Conservation (phyloP, 2,329 filamentous ascomycete species). For the Fusarium foetens region DNA sequence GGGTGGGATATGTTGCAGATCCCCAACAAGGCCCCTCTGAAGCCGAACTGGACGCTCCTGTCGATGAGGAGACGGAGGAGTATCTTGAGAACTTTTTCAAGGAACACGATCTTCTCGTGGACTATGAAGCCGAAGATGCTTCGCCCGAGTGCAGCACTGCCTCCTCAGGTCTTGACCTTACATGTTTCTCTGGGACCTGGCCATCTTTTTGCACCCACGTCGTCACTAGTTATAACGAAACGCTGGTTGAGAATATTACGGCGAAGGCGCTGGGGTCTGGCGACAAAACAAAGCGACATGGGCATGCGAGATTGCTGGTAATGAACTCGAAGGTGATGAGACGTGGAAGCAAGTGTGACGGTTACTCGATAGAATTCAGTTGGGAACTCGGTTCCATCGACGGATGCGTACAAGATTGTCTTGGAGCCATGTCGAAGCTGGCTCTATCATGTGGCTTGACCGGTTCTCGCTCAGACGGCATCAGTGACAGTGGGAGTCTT, state of each 20-base stretch:
- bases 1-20: neutral
- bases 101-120: neutral
- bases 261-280: neutral
- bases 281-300: neutral
- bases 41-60: neutral
- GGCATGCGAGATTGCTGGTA: neutral
- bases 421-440: neutral
- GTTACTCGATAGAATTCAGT: neutral
- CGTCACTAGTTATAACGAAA: neutral
- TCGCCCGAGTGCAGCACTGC: neutral
- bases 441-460: neutral
- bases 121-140: neutral
- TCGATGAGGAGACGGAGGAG: neutral
- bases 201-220: neutral
- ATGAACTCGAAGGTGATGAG: neutral
- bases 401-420: neutral
- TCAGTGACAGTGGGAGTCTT: neutral
- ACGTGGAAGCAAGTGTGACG: neutral
- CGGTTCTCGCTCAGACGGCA: neutral
- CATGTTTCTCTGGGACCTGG: neutral
- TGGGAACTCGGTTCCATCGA: neutral
- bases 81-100: neutral
- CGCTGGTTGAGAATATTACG: neutral
- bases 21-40: neutral
- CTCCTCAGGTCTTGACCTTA: neutral